phyloP scores from a whole-genome alignment of 2,329 filamentous ascomycete species.

The Pseudocercospora cruenta region DNA sequence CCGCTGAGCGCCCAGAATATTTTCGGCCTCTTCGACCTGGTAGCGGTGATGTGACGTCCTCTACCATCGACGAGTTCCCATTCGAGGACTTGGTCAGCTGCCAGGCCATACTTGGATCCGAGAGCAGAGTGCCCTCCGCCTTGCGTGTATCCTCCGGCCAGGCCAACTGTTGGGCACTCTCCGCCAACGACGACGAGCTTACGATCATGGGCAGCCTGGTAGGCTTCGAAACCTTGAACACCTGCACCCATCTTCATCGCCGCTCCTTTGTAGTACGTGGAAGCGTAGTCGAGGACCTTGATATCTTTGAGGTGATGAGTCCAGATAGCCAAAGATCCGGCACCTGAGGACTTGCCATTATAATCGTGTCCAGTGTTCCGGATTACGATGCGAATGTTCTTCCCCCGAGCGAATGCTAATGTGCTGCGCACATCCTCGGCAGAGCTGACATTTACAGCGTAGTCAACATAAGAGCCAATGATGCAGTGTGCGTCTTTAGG shows the following conservation, averaged over 20 bases:
- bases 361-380: conserved; percentile 48
- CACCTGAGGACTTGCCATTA: conserved; percentile 65
- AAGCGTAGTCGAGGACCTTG: conserved; percentile 47
- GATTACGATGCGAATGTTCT: conserved; percentile 57
- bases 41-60: conserved; percentile 54
- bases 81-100: conserved; percentile 62
- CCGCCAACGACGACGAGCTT: conserved; percentile 59
- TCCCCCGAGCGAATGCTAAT: conserved; percentile 27
- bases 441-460: conserved; percentile 33
- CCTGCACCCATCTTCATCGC: conserved; percentile 60
- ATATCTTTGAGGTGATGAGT: conserved; percentile 59
- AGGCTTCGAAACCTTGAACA: conserved; percentile 55
- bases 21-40: conserved; percentile 54
- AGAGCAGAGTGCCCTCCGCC: conserved; percentile 64
- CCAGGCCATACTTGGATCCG: conserved; percentile 59
- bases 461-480: conserved; percentile 49
- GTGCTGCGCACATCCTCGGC: conserved; percentile 18
- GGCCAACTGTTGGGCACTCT: conserved; percentile 57
- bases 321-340: conserved; percentile 61
- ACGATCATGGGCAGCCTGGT: conserved; percentile 49
- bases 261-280: conserved; percentile 51
- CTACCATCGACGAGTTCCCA: conserved; percentile 51
- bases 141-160: conserved; percentile 63
- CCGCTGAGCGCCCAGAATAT: conserved; percentile 67
- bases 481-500: conserved; percentile 41